Evolutionary conservation across 2,329 filamentous ascomycete genomes (phyloP), one percentile per base, ranked within the genome.

Genomic region (Xylariaceae sp.): DNA sequence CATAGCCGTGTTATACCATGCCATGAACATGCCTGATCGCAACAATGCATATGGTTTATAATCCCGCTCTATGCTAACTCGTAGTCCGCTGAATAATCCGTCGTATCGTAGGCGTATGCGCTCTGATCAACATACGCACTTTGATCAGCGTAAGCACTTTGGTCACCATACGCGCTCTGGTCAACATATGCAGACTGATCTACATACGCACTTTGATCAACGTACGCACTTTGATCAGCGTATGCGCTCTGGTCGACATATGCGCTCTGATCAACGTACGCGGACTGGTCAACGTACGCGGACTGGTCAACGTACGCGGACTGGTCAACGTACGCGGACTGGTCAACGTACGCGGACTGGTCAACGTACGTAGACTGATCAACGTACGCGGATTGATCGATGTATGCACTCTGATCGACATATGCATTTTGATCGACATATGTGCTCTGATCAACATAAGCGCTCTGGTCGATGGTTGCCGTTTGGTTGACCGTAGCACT

Each of bases 11-110:
- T n/a, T 13, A 8, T 6, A 1, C 33, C 21, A 32, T 37, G 4
- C 27, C 11, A 16, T n/a, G n/a, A 35, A 51, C 2, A 45, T 45
- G 41, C 48, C n/a, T n/a, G n/a, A n/a, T 32, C 2, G 23, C 16
- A 35, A 20, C 4, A 21, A 16, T 6, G 4, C 10, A 16, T 33
- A 33, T 33, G 5, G 30, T 33, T 33, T 16, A 30, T 29, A 23
- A 29, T 24, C 15, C 23, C 5, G 1, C 35, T 8, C 41, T 33
- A 50, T 11, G 40, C 40, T 6, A 45, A 18, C 1, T 23, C 36
- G 50, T 57, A 57, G 11, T 57, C 54, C 3, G 41, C 50, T 3
- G 46, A 55, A 5, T 57, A 57, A n/a, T 54, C 55, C 2, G 55
- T 51, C 6, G 50, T 54, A 27, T 55, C 51, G 27, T 55, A 53